These are phyloP conservation scores for Monosporascus sp. DNA, from an alignment of 2,329 filamentous ascomycete genomes.

Conservation along the genomic window DNA sequence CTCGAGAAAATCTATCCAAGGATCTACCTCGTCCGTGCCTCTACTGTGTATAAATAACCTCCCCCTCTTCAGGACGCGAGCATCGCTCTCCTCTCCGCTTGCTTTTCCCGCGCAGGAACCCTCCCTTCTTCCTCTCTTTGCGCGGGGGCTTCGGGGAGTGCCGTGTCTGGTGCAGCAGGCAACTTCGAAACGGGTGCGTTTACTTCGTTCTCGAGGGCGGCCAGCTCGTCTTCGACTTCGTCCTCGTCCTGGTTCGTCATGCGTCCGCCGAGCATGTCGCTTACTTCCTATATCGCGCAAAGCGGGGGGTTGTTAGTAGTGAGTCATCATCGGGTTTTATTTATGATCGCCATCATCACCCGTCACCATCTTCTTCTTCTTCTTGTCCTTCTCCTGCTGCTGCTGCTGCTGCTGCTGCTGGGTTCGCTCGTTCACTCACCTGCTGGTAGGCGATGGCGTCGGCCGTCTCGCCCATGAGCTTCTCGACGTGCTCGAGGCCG, in stretches of 20 bases:
- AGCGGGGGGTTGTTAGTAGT: background rate
- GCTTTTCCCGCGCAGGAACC: slow-evolving; percentile 11
- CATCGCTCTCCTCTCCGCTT: slow-evolving; percentile 34
- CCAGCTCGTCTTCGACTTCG: slow-evolving; percentile 93
- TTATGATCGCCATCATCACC: no score
- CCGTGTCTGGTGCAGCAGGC: slow-evolving; percentile 26
- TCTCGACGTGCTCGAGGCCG: slow-evolving; percentile 87
- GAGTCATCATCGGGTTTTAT: background rate
- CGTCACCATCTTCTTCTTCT: no score
- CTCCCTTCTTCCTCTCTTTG: slow-evolving; percentile 5
- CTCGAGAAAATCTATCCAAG: background rate
- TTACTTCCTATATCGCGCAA: slow-evolving; percentile 64
- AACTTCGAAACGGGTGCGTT: slow-evolving; percentile 23
- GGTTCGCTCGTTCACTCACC: slow-evolving; percentile 37
- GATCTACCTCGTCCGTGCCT: background rate
- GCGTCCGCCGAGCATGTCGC: slow-evolving; percentile 79
- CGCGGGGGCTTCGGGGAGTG: slow-evolving; percentile 22
- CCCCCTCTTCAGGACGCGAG: slow-evolving; percentile 26
- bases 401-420: no score
- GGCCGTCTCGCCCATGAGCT: slow-evolving; percentile 86
- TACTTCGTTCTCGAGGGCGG: slow-evolving; percentile 65
- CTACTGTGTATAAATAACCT: background rate
- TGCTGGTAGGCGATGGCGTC: slow-evolving; percentile 89
- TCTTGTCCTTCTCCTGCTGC: no score
- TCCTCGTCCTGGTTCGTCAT: slow-evolving; percentile 96